A percentile compares a stretch with the other conserved stretches of the same genome.
These are phyloP conservation scores for Sarocladiaceae sp. DNA, from an alignment of 2,329 filamentous ascomycete species.

Conservation along the genomic window DNA sequence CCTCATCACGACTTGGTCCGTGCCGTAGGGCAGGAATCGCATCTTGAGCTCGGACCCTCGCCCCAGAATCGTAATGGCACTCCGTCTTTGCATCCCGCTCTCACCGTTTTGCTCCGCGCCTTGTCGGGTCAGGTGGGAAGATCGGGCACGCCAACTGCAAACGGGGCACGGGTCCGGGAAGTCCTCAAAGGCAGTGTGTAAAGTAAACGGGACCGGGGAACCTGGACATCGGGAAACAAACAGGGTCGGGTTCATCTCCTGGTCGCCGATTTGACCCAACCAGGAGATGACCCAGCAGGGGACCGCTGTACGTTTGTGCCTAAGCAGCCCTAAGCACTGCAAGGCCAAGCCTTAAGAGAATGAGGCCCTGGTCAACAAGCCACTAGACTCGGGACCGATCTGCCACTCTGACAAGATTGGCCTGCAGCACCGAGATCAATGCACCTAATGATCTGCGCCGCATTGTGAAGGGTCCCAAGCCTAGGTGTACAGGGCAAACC, in stretches of 20 bases:
- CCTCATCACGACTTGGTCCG: neutral
- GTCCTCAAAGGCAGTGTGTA: neutral
- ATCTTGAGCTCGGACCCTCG: conserved; percentile 6
- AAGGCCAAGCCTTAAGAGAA: neutral
- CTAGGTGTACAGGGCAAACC: neutral
- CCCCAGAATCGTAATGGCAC: neutral
- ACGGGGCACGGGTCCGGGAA: conserved; percentile 5
- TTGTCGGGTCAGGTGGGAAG: neutral
- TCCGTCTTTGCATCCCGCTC: conserved; percentile 5
- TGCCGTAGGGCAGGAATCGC: neutral
- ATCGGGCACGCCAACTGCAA: conserved; percentile 1
- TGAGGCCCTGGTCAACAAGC: neutral
- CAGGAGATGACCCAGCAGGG: too few species aligned
- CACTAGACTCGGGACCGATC: conserved; percentile 4
- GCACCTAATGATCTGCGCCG: conserved; percentile 2
- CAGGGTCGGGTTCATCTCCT: neutral
- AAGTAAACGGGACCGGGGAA: neutral
- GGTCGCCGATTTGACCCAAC: conserved; percentile 5
- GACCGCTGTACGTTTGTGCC: neutral
- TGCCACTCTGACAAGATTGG: conserved; percentile 3
- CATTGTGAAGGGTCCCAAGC: neutral
- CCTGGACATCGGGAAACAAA: neutral
- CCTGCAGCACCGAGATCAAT: conserved; percentile 8
- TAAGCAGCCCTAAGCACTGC: neutral
- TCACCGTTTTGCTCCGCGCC: neutral